Percentiles rank a stretch among this genome's conserved stretches.
Evolutionary conservation across 345 rosid species (phyloP).

Genomic region (Gossypioides kirkii): DNA sequence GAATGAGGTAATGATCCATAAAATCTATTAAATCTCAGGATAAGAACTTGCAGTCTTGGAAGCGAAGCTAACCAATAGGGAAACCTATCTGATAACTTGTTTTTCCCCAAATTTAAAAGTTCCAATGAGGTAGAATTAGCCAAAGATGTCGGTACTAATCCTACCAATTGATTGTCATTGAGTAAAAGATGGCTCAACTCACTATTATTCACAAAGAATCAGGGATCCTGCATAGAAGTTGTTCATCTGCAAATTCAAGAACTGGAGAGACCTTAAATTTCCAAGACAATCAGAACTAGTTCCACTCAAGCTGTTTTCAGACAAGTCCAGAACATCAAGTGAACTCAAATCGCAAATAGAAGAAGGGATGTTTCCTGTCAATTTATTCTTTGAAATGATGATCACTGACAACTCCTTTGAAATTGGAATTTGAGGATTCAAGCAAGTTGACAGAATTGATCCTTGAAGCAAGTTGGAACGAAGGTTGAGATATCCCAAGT

Average conservation of each 20-base stretch:
- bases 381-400: background rate
- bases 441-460: background rate
- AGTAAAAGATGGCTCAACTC: background rate
- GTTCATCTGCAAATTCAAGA: background rate
- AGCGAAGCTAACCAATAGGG: background rate
- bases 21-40: background rate
- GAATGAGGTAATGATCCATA: background rate
- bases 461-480: slow-evolving; percentile 16
- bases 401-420: background rate
- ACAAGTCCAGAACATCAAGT: background rate
- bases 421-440: background rate
- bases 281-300: background rate
- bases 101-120: background rate
- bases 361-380: background rate
- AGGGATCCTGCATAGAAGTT: background rate
- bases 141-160: background rate
- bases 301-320: background rate
- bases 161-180: background rate
- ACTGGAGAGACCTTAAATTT: background rate
- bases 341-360: background rate
- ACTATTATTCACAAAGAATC: background rate
- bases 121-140: background rate
- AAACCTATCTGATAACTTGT: background rate
- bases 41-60: background rate
- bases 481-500: background rate